These are phyloP conservation scores for Neurospora sp. DNA, from an alignment of 495 filamentous ascomycete species.

Conservation along the genomic window DNA sequence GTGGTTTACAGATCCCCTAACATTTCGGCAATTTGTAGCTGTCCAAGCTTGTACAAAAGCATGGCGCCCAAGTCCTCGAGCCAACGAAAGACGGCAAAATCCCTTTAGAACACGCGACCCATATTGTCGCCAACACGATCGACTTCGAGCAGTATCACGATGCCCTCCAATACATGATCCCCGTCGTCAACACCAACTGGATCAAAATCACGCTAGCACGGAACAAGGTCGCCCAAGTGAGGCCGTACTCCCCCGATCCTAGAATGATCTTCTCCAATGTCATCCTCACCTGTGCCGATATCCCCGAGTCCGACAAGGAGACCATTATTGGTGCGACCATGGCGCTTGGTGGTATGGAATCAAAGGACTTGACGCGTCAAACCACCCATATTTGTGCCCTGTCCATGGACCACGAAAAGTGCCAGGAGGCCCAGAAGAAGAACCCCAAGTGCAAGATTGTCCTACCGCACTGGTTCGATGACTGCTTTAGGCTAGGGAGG, in stretches of 20 bases:
- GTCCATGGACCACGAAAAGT: conserved; percentile 62
- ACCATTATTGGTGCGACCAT: conserved; percentile 82
- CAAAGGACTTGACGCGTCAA: conserved; percentile 52
- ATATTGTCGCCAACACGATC: conserved; percentile 74
- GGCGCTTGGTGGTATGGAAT: conserved; percentile 79
- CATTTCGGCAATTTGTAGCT: conserved; percentile 28
- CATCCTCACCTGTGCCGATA: conserved; percentile 61
- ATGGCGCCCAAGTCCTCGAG: conserved; percentile 45
- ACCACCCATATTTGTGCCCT: conserved; percentile 88
- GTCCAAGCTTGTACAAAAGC: conserved; percentile 33
- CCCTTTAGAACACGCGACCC: conserved; percentile 53
- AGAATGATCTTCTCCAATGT: conserved; percentile 80
- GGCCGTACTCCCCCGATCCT: conserved; percentile 84
- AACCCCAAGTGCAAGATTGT: conserved; percentile 67
- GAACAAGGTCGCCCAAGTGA: conserved; percentile 59
- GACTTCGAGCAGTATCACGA: conserved; percentile 78
- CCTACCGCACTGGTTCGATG: conserved; percentile 98
- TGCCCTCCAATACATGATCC: conserved; percentile 60
- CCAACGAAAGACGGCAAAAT: conserved; percentile 34
- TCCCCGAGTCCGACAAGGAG: conserved; percentile 84
- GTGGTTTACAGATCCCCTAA: conserved; percentile 8
- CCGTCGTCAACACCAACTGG: conserved; percentile 82
- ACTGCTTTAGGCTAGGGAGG: conserved; percentile 83
- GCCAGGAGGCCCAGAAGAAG: conserved; percentile 50
- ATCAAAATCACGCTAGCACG: conserved; percentile 57